Percentiles rank a stretch among this genome's conserved stretches.
These are phyloP conservation scores for Aspergillus persii DNA, from an alignment of 2,329 filamentous ascomycete genomes.

Conservation along the genomic window DNA sequence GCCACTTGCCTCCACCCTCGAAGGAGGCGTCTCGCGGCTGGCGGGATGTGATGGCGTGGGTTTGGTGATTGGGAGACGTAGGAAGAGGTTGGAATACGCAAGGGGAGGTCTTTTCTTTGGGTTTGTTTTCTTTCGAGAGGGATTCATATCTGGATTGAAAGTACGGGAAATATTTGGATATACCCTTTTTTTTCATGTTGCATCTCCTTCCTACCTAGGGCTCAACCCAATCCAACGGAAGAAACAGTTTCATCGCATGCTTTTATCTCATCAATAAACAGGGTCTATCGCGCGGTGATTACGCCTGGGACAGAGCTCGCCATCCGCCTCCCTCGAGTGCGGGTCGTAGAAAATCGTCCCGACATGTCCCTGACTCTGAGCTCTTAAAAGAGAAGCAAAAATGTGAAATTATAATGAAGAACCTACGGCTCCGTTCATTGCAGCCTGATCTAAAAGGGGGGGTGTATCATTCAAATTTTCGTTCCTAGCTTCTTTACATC, in stretches of 20 bases:
- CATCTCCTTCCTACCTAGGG: too few species aligned
- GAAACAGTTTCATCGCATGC: neutral
- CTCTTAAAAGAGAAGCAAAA: neutral
- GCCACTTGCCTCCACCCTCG: neutral
- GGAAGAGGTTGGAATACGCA: neutral
- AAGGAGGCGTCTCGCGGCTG: neutral
- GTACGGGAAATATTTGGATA: too few species aligned
- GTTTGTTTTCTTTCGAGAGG: neutral
- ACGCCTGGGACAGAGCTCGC: conserved; percentile 6
- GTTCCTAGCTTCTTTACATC: conserved; percentile 50
- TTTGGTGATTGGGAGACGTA: neutral
- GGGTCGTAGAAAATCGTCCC: neutral
- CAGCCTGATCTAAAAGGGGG: neutral
- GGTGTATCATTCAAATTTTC: neutral
- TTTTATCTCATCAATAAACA: conserved; percentile 13
- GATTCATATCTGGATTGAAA: too few species aligned
- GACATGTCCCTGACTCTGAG: too few species aligned
- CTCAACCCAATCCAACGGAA: neutral
- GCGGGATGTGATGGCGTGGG: neutral
- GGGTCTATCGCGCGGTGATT: conserved; percentile 18
- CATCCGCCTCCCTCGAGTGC: conserved; percentile 11
- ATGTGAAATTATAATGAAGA: neutral
- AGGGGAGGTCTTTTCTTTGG: neutral
- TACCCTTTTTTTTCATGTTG: too few species aligned
- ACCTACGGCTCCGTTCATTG: neutral